A percentile compares a stretch with the other conserved stretches of the same genome.
phyloP scores from a whole-genome alignment of 208 protist species.

The Trypanosoma rangeli region DNA sequence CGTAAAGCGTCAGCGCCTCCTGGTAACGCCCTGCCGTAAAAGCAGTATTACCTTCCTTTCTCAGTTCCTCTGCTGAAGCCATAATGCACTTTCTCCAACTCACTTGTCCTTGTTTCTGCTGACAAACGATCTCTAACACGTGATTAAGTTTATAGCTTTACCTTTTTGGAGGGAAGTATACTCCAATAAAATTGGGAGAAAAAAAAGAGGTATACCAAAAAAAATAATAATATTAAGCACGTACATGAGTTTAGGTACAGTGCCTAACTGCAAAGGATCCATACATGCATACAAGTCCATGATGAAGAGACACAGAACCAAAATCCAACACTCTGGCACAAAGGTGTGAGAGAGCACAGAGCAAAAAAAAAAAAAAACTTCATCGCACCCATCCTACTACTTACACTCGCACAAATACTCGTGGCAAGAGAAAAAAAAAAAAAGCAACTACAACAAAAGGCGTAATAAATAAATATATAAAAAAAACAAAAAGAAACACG shows the following conservation, averaged over 20 bases:
- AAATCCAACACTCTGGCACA: conserved; percentile 7
- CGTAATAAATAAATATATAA: neutral
- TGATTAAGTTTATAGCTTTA: neutral
- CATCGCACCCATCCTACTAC: too few relatives aligned
- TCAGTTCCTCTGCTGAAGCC: conserved; percentile 57
- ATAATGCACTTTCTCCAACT: conserved; percentile 13
- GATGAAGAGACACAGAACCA: too few relatives aligned
- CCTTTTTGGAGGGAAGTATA: neutral
- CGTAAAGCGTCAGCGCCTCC: conserved; percentile 76
- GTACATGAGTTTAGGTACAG: too few relatives aligned
- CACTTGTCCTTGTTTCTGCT: neutral
- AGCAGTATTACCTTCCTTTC: conserved; percentile 75
- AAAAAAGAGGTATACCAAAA: conserved; percentile 14
- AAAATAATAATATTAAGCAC: too few relatives aligned
- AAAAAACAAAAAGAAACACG: neutral
- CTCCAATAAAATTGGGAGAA: neutral
- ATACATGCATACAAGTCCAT: too few relatives aligned
- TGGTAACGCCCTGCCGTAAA: conserved; percentile 73
- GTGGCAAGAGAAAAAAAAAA: neutral
- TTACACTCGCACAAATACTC: too few relatives aligned
- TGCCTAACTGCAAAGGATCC: too few relatives aligned
- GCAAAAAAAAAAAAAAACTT: conserved; percentile 9
- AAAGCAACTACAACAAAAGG: neutral
- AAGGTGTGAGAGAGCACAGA: neutral
- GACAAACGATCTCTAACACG: neutral